Evolutionary conservation across 2,329 filamentous ascomycete genomes (phyloP), one percentile per base, ranked within the genome.

Genomic region (Colletotrichum tofieldiae): DNA sequence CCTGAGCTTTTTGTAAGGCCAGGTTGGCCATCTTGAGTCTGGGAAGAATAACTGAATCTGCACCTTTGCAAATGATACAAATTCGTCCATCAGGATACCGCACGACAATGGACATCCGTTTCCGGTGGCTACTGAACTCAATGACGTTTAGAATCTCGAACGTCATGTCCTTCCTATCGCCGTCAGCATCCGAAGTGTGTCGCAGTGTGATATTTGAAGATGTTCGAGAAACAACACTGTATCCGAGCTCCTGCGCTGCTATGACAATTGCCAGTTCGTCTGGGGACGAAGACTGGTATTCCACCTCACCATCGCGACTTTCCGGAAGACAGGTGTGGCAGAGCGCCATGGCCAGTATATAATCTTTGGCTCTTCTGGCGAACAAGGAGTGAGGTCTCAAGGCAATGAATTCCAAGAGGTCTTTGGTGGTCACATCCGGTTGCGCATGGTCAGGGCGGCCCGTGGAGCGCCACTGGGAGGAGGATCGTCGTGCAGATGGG

Each of bases 321-420:
- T 98, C 95, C 0, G 96, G 95, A 32, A 98, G 85, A 79, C 95
- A 98, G 1, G 95, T 97, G 79, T 98, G 95, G 76, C 96, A 98
- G 1, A 98, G 85, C 0, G 95, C 94, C 77, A 98, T 88, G 0
- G 92, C 93, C 4, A 98, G 86, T 5, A 98, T 89, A 76, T 97
- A 96, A 78, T 97, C 91, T 72, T 92, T 92, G 1, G 92, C 93
- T 78, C 94, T 95, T 71, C 89, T 89, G 0, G 95, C 91, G 78
- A 98, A 97, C 1, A 90, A 79, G 0, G 94, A 94, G 72, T 93
- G 88, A 0, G 95, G 95, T 68, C 93, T 91, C 56, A 89, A 84
- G 65, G 92, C 90, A 54, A 98, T 92, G 75, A 94, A 97, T 39
- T 92, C 90, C 29, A 98, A 81, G 78, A 98, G 87, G 72, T 97